Evolutionary conservation across 495 filamentous ascomycete species (phyloP).

Genomic region (Hypomontagnella monticulosa): DNA sequence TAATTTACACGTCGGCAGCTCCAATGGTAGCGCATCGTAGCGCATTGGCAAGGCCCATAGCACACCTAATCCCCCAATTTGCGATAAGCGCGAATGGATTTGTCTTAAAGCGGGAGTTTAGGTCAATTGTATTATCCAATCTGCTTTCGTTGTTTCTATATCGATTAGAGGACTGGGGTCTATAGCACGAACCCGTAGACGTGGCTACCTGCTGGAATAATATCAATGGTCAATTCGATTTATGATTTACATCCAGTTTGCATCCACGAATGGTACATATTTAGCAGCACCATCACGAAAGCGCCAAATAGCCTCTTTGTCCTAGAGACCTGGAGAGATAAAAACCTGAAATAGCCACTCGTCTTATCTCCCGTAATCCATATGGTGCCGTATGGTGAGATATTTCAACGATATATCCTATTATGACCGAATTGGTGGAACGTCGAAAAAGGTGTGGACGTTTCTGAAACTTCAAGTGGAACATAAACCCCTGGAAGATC

Average conservation of each 20-base stretch:
- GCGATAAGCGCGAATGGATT: conserved; percentile 29
- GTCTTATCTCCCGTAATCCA: conserved; percentile 13
- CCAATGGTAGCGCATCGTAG: no score
- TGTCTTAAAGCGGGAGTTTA: conserved; percentile 29
- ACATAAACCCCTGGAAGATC: conserved; percentile 43
- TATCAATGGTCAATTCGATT: no score
- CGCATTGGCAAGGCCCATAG: no score
- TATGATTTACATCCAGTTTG: no score
- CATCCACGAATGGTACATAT: no score
- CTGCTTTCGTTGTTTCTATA: neutral
- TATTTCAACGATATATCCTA: conserved; percentile 23
- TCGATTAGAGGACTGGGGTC: neutral
- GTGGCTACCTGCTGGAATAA: conserved; percentile 4
- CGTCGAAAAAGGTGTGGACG: conserved; percentile 32
- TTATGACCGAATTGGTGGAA: conserved; percentile 20
- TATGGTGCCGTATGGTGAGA: neutral
- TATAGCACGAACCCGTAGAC: conserved; percentile 11
- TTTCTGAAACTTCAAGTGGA: conserved; percentile 46
- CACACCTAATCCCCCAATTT: conserved; percentile 18
- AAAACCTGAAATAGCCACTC: conserved; percentile 8
- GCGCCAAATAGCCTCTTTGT: neutral
- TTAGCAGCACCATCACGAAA: neutral
- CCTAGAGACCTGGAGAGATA: no score
- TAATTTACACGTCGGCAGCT: conserved; percentile 10
- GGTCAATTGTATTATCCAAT: conserved; percentile 4